Base-by-base conservation (phyloP, 2,329 filamentous ascomycete genomes). In the Xylariomycetidae sp. region DNA sequence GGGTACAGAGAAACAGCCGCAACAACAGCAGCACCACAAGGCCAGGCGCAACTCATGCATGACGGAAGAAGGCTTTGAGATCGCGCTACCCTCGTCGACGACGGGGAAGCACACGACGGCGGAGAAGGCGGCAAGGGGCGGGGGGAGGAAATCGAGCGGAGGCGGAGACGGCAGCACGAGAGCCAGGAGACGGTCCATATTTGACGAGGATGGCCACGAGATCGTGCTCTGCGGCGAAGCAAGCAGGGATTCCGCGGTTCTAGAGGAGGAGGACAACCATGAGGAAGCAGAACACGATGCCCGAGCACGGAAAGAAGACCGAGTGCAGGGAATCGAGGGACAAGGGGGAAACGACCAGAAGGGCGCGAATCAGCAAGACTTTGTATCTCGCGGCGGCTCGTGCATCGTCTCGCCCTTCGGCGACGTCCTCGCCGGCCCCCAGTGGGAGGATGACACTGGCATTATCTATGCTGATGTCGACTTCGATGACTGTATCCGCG, bases 401-500 rank as follows among this genome's bases (percentile, higher is more conserved):
- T 83, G 78, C 49, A 90, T 96, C 44, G 67, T 93, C 17, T 80
- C 76, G 8, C 88, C 89, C 0, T 68, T 82, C 25, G 90, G 89
- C 0, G 75, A 89, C n/a, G 76, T 90, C 0, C 60, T 95, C 2
- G 77, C 77, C 2, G 87, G 84, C 0, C 89, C 89, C 1, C 65
- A 92, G 38, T 95, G 88, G 88, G 85, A 94, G 38, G 80, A 89
- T 39, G 60, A 81, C 35, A 68, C 76, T 4, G 74, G 76, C 0
- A 57, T 95, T 19, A 61, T 29, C 32, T 74, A 74, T 20, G 70
- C 76, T 1, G 85, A 92, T 43, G 80, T 89, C 4, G 87, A 95
- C 52, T 82, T 95, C 50, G 84, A 93, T 29, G 87, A 95, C 46
- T 95, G 89, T 48, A 75, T 88, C 45, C 70, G 85, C 8, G 89